Base-by-base conservation (phyloP, 1,284 basidiomycete species). In the Melampsora medusae region DNA sequence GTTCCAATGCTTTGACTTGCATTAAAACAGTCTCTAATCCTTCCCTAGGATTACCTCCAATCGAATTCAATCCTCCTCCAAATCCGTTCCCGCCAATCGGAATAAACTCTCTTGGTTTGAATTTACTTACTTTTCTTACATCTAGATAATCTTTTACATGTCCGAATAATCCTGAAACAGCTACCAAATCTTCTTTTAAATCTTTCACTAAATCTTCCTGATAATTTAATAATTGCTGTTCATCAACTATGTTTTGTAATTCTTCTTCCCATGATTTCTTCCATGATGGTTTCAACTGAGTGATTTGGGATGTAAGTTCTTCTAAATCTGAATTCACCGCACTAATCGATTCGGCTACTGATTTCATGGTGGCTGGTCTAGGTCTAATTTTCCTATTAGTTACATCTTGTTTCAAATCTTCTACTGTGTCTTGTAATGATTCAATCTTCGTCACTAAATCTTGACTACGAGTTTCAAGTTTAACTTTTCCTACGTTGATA, bases 201-300 rank as follows among this genome's bases (percentile, higher is more conserved):
- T 98, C 96, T 66, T 86, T 86, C 69, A 96, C 86, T 81, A 97
- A 89, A 83, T 95, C 92, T 83, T 94, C 91, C 82, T 97, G 93
- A 81, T 97, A 92, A 14, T 89, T 90, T 71, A 98, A 85, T 85
- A 97, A 91, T 80, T 95, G 92, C 83, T 99, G 96, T 84, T 99
- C 96, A 83, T 97, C 95, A 62, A 98, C 92, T 77, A 99, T 95
- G 79, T 93, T 92, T 85, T 93, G 91, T 82, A 99, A 84, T 85
- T 99, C 96, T 81, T 92, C 89, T 80, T 92, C 92, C 96, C 96
- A 99, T 31, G 95, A 97, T 86, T 96, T 93, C 86, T 96, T 93
- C 96, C 96, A 99, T 86, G 92, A 92, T 67, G 96, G 94, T 81
- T 92, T 94, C 80, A 97, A 89, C 3, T 91, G 91, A 79, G 90